Evolutionary conservation across 1,139 yeast genomes (phyloP), one percentile per base, ranked within the genome.

Genomic region (Pichia kudriavzevii): DNA sequence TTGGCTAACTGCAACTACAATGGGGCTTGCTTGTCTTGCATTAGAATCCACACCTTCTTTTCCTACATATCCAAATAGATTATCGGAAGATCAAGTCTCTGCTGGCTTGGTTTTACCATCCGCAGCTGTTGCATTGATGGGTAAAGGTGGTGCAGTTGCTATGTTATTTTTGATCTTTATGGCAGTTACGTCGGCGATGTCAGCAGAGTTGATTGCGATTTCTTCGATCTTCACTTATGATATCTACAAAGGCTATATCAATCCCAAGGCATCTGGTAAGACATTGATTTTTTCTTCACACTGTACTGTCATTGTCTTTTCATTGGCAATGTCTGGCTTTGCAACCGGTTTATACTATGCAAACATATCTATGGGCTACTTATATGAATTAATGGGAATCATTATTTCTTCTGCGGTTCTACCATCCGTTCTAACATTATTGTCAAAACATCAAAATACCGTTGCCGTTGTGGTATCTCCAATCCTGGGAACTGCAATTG

Each of bases 171-270:
- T 67, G 67, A 62, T 69, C 5, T 69, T 68, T 58, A 56, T 69
- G 50, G 64, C 74, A 2, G 69, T 64, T 5, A 67, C 74, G 3
- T 65, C 74, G 2, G 67, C 75, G 1, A 60, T 64, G 42, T 64
- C 72, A 4, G 67, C 72, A 19, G 74, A 69, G 44, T 49, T 66
- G 30, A 66, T 69, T 41, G 72, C 73, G 5, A 60, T 67, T 5
- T 65, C 73, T 0, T 64, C 75, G 2, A 52, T 69, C 32, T 43
- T 63, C 26, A 64, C 74, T 0, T 66, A 65, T 42, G 75, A 69
- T 47, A 53, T 68, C 29, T 69, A 61, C 56, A 66, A 66, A 48
- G 58, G 64, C 26, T 69, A 69, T 48, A 43, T 65, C 34, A 62
- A 62, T 23, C 68, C 69, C 21, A 43, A 55, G 7, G 75, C 75